These are phyloP conservation scores for Coniochaeta sp. DNA, from an alignment of 2,329 filamentous ascomycete species.

Conservation along the genomic window DNA sequence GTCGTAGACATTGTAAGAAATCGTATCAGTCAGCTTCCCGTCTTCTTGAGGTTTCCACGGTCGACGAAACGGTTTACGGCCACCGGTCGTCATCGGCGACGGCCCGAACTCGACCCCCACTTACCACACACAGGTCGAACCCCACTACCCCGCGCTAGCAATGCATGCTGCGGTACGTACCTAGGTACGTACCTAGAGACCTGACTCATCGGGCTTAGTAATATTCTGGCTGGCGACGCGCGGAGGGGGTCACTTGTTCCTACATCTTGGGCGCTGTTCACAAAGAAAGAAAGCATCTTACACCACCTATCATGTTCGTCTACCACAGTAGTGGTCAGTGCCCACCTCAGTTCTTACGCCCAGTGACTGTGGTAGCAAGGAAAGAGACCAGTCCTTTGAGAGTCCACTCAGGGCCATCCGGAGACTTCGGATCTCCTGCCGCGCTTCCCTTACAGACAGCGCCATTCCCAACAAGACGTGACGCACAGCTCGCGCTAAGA, in stretches of 20 bases:
- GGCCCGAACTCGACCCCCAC: background rate
- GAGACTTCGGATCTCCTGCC: background rate
- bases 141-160: background rate
- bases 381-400: background rate
- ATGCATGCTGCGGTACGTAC: background rate
- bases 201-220: background rate
- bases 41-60: slow-evolving; percentile 1
- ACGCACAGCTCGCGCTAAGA: background rate
- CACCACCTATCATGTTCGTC: background rate
- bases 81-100: background rate
- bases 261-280: background rate
- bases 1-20: background rate
- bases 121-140: background rate
- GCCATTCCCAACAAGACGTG: background rate
- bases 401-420: background rate
- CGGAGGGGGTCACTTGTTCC: no score
- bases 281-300: background rate
- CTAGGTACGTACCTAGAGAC: background rate
- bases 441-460: background rate
- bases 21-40: background rate
- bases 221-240: background rate
- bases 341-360: background rate
- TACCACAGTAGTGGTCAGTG: background rate
- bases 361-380: background rate
- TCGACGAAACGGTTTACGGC: background rate